Evolutionary conservation across 2,329 filamentous ascomycete genomes (phyloP), one percentile per base, ranked within the genome.

Genomic region (Capronia americana): DNA sequence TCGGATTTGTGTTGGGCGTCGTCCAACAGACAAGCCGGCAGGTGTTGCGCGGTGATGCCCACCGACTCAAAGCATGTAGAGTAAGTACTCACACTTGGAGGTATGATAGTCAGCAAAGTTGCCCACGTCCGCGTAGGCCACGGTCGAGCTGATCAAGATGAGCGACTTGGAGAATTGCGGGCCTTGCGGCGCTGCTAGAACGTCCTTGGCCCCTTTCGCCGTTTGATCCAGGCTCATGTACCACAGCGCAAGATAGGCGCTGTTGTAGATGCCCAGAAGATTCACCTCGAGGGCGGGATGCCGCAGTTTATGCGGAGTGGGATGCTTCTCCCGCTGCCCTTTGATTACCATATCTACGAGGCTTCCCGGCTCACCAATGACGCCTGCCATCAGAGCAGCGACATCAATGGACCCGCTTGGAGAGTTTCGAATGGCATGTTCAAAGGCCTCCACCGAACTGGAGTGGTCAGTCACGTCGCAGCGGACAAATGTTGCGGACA

Each of bases 381-480:
- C 69, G 30, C 75, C 75, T 14, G 76, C 75, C 41, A 64, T 63
- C 26, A 74, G 61, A 30, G 77, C 61, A 8, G 77, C 73, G 41
- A 77, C 69, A 65, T 78, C 74, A 32, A 79, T 54, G 24, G 58
- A 70, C 14, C 67, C 54, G 23, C 23, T 63, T 2, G 71, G 70
- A 6, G 73, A 72, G 63, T 70, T 70, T 10, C 58, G 23, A 38
- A 74, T 53, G 8, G 74, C 73, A 32, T 70, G 61, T 59, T 76
- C 75, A 72, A 78, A 77, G 57, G 73, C 75, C 10, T 66, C 53
- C 28, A 72, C 46, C 60, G 76, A 76, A 20, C 74, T 73, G 23
- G 34, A 26, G 69, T 73, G 77, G 65, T 70, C 66, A 8, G 70
- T 69, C 2, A 75, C 71, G 65, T 77, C 73, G 10, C 73, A 75